phyloP scores from a whole-genome alignment of 768 basidiomycete species.

The Chlorophyllum brunneum region DNA sequence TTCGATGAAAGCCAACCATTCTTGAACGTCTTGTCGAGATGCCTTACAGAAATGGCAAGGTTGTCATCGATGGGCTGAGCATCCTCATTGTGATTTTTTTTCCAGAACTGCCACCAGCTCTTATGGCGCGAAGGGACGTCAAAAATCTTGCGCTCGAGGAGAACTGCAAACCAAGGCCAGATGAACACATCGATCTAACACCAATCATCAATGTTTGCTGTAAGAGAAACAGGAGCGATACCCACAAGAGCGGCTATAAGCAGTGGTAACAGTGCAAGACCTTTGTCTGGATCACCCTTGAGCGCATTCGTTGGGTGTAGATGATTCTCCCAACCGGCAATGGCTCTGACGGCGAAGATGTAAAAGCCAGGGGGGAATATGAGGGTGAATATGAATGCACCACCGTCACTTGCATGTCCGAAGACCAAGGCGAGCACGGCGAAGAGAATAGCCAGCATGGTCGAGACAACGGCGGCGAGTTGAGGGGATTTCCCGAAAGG shows the following conservation, averaged over 20 bases:
- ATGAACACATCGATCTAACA: slow-evolving; percentile 65
- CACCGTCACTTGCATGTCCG: slow-evolving; percentile 34
- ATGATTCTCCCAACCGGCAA: slow-evolving; percentile 66
- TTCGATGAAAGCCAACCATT: slow-evolving; percentile 46
- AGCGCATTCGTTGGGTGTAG: slow-evolving; percentile 50
- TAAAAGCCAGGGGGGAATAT: slow-evolving; percentile 78
- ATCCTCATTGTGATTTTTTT: slow-evolving; percentile 16
- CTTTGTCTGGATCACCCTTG: slow-evolving; percentile 56
- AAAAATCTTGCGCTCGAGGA: slow-evolving; percentile 59
- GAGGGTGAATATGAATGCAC: slow-evolving; percentile 60
- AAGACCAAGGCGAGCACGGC: slow-evolving; percentile 65
- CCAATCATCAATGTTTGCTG: neutral
- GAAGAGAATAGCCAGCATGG: slow-evolving; percentile 61
- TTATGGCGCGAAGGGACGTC: slow-evolving; percentile 42
- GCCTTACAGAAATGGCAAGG: slow-evolving; percentile 57
- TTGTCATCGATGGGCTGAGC: slow-evolving; percentile 28
- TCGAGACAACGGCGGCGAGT: slow-evolving; percentile 62
- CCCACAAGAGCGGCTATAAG: slow-evolving; percentile 64
- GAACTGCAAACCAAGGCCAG: slow-evolving; percentile 64
- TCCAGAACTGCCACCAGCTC: slow-evolving; percentile 33
- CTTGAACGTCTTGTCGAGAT: slow-evolving; percentile 56
- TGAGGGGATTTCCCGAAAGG: slow-evolving; percentile 74
- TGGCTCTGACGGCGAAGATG: slow-evolving; percentile 63
- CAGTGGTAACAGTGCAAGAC: slow-evolving; percentile 50
- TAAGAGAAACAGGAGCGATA: neutral